These are phyloP conservation scores for Naganishia vaughanmartiniae DNA, from an alignment of 768 basidiomycete genomes.

Conservation along the genomic window DNA sequence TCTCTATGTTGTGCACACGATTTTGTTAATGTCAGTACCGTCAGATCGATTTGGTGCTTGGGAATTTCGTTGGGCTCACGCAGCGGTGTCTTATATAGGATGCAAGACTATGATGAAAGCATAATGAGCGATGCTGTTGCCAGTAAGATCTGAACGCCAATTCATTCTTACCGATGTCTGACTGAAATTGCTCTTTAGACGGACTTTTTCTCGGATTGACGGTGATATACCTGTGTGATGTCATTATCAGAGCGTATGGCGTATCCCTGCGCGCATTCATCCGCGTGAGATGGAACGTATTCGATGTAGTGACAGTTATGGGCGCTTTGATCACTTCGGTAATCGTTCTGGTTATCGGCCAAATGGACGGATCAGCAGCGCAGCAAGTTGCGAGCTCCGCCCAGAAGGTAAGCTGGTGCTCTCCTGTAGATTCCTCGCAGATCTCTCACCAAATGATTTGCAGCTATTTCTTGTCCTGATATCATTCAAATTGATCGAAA, in stretches of 20 bases:
- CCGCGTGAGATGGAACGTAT: conserved; percentile 92
- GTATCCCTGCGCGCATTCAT: conserved; percentile 79
- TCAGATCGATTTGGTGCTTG: not conserved
- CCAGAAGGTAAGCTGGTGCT: conserved; percentile 37
- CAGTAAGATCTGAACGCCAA: conserved; percentile 56
- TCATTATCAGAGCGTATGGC: conserved; percentile 72
- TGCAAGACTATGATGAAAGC: conserved; percentile 67
- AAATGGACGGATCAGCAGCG: conserved; percentile 15
- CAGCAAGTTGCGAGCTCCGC: conserved; percentile 40
- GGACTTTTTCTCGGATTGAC: conserved; percentile 73
- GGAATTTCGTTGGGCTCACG: not conserved
- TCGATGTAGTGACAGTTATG: conserved; percentile 73
- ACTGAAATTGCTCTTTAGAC: conserved; percentile 55
- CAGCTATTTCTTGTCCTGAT: conserved; percentile 83
- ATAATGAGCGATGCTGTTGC: conserved; percentile 59
- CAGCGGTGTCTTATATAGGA: conserved; percentile 58
- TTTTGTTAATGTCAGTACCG: conserved; percentile 64
- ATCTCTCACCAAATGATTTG: conserved; percentile 56
- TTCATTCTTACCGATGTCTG: conserved; percentile 5
- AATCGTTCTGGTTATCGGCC: conserved; percentile 57
- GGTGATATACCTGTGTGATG: conserved; percentile 71
- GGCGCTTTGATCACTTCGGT: conserved; percentile 83
- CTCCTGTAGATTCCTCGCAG: conserved; percentile 53
- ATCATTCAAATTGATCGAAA: conserved; percentile 88
- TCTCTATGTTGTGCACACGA: conserved; percentile 75